Conservation (phyloP, 2,329 filamentous ascomycete species). For the Ophiostoma sp. region DNA sequence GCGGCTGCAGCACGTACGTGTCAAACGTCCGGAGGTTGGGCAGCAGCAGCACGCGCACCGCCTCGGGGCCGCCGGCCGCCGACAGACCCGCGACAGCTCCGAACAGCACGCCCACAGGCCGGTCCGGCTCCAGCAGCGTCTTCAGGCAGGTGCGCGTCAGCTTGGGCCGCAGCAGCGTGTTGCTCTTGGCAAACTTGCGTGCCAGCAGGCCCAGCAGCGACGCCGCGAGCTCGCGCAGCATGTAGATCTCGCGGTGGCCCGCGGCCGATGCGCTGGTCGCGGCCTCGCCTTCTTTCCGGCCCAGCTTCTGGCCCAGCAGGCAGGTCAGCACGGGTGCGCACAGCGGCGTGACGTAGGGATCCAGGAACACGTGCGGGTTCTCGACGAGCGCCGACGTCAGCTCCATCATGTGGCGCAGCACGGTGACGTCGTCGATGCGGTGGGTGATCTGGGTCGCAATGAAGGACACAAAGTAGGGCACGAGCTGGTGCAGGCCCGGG, state of each 20-base stretch:
- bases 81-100: constrained; percentile 78
- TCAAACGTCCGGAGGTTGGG: constrained; percentile 53
- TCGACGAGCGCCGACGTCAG: constrained; percentile 77
- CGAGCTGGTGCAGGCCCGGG: constrained; percentile 87
- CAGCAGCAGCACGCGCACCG: constrained; percentile 51
- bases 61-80: constrained; percentile 64
- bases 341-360: constrained; percentile 58
- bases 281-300: constrained; percentile 43
- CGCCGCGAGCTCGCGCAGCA: constrained; percentile 77
- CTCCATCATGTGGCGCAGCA: constrained; percentile 87
- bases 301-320: constrained; percentile 76
- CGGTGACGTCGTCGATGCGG: constrained; percentile 81
- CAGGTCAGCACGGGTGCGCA: constrained; percentile 88
- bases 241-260: constrained; percentile 2
- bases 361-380: constrained; percentile 72
- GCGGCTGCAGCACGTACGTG: constrained; percentile 46
- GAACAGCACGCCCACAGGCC: constrained; percentile 78
- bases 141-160: constrained; percentile 91
- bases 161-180: constrained; percentile 76
- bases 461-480: constrained; percentile 95
- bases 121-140: constrained; percentile 79
- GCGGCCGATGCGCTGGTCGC: background rate
- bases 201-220: constrained; percentile 75
- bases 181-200: constrained; percentile 72
- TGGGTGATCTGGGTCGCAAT: constrained; percentile 95